Evolutionary conservation across 2,329 filamentous ascomycete genomes (phyloP), one percentile per base, ranked within the genome.

Genomic region (Elsinoe perseae): DNA sequence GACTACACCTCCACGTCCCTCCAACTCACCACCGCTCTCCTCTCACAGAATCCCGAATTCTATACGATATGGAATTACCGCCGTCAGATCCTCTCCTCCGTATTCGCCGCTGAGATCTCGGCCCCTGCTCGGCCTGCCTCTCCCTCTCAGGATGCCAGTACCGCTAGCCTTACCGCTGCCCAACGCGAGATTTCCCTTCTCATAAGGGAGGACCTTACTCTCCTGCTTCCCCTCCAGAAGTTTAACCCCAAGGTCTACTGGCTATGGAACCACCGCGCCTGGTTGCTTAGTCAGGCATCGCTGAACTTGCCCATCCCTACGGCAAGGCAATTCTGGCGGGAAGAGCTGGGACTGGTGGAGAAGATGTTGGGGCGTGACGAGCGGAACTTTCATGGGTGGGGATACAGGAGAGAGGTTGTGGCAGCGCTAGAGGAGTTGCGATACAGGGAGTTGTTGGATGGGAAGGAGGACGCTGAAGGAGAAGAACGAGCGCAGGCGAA

Each of bases 161-260:
- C 56, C 27, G 43, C n/a, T 9, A 30, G 52, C 5, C 58, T 68
- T n/a, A 68, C 67, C 54, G 52, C 65, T 21, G 59, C 63, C 38
- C 64, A 71, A 60, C 64, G 70, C 59, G 64, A 68, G 42, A 68
- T 74, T 27, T 69, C 75, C 40, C 73, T 82, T 2, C 67, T 85
- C 28, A 78, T 97, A 59, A 79, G 81, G 46, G 76, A 80, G 56
- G 93, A 98, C 68, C 77, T 98, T 30, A 74, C 75, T 48, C 95
- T 96, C 66, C 84, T 92, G 30, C 81, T 96, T 38, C 88, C 89
- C 0, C 79, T 98, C 18, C 80, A 98, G 50, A 80, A 88, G 61
- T 83, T 89, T 62, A 92, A 83, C 62, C 93, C 93, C 5, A 98
- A 98, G 70, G 97, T 93, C 77, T 98, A 98, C 75, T 97, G 93